Evolutionary conservation across 306 rosid genomes (phyloP).

Genomic region (Echinosophora koreensis): DNA sequence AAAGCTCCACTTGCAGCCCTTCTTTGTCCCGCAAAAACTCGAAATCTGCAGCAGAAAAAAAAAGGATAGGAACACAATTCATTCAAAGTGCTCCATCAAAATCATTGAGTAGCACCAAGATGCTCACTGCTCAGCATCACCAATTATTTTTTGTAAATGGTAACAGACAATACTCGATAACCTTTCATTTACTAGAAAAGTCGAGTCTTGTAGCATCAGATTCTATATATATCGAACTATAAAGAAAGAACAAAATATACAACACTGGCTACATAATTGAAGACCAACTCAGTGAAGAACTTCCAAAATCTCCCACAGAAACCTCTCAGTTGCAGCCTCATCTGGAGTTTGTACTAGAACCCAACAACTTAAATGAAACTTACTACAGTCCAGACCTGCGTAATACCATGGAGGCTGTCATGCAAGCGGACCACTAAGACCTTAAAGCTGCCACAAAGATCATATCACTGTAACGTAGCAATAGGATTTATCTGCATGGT

Average conservation of each 20-base stretch:
- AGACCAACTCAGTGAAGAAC: constrained; percentile 45
- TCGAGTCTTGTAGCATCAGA: constrained; percentile 51
- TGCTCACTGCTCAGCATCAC: constrained; percentile 41
- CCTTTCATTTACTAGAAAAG: constrained; percentile 42
- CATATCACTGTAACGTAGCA: constrained; percentile 28
- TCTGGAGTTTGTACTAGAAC: constrained; percentile 40
- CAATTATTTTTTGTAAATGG: constrained; percentile 31
- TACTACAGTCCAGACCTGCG: constrained; percentile 21
- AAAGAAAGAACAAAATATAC: constrained; percentile 51
- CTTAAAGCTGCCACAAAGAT: constrained; percentile 42
- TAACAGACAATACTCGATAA: constrained; percentile 28
- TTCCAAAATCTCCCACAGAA: constrained; percentile 45
- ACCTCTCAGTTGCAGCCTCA: constrained; percentile 44
- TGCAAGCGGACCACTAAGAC: constrained; percentile 39
- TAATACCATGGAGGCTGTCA: constrained; percentile 22
- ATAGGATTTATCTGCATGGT: constrained; percentile 27
- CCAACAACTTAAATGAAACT: constrained; percentile 43
- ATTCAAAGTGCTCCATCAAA: constrained; percentile 30
- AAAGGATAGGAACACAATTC: constrained; percentile 29
- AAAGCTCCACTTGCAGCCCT: constrained; percentile 60
- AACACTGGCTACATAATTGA: constrained; percentile 40
- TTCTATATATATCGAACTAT: constrained; percentile 54
- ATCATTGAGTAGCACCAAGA: constrained; percentile 37
- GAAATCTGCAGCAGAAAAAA: constrained; percentile 67
- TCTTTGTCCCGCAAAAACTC: constrained; percentile 63